Conservation (phyloP, 2,329 filamentous ascomycete genomes). For the Colletotrichum liaoningense region DNA sequence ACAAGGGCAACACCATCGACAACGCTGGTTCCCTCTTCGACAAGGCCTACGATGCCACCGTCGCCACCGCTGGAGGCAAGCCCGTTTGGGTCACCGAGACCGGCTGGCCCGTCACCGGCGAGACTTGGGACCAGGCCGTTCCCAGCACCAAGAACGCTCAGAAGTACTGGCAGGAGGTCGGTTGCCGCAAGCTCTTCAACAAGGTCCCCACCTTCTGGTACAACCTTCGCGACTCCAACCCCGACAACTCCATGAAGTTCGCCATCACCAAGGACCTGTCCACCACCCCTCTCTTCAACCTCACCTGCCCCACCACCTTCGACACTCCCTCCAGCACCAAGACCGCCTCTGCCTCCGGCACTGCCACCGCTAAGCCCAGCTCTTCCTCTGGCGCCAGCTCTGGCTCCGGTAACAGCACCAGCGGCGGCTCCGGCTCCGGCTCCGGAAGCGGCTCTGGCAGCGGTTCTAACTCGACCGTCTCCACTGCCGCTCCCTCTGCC, state of each 20-base stretch:
- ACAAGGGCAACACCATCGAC: slow-evolving; percentile 65
- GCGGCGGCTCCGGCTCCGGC: slow-evolving; percentile 16
- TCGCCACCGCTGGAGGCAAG: slow-evolving; percentile 61
- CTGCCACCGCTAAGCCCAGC: slow-evolving; percentile 31
- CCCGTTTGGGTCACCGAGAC: slow-evolving; percentile 73
- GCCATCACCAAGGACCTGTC: slow-evolving; percentile 65
- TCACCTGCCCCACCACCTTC: slow-evolving; percentile 61
- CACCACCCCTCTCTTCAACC: slow-evolving; percentile 63
- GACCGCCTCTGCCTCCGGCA: slow-evolving; percentile 37
- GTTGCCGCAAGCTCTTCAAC: slow-evolving; percentile 68
- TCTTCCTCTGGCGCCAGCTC: slow-evolving; percentile 37
- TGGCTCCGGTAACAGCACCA: neutral
- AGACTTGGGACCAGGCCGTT: slow-evolving; percentile 64
- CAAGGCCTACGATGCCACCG: slow-evolving; percentile 56
- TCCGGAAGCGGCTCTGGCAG: slow-evolving; percentile 31
- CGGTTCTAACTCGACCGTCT: slow-evolving; percentile 25
- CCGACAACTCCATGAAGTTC: slow-evolving; percentile 69
- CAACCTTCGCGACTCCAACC: slow-evolving; percentile 70
- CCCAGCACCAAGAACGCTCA: slow-evolving; percentile 69
- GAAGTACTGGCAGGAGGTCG: slow-evolving; percentile 72
- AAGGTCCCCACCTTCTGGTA: slow-evolving; percentile 71
- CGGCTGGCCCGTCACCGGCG: slow-evolving; percentile 71
- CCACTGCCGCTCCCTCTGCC: slow-evolving; percentile 34
- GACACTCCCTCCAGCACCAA: slow-evolving; percentile 45
- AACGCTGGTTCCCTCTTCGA: slow-evolving; percentile 67